These are phyloP conservation scores for Populus tremula DNA, from an alignment of 345 rosid genomes.

Conservation along the genomic window DNA sequence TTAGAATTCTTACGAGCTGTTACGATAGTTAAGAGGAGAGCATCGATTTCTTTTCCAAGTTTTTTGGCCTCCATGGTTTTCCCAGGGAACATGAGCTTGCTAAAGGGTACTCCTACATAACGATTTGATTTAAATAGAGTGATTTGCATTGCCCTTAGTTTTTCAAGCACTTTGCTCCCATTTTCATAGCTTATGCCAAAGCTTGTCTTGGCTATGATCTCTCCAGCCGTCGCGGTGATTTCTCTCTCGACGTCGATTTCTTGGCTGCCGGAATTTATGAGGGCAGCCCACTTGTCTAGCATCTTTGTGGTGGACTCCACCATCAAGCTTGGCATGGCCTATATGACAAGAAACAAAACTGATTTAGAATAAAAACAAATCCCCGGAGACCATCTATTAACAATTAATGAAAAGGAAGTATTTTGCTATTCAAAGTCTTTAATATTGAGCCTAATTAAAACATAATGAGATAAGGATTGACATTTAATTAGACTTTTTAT, in stretches of 20 bases:
- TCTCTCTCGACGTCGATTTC: constrained; percentile 74
- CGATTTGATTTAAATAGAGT: constrained; percentile 73
- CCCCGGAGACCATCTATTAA: not conserved
- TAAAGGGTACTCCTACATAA: constrained; percentile 80
- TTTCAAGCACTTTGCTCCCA: constrained; percentile 56
- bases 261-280: constrained; percentile 41
- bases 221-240: constrained; percentile 65
- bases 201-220: constrained; percentile 81
- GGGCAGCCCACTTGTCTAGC: constrained; percentile 62
- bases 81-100: constrained; percentile 47
- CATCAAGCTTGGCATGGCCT: constrained; percentile 84
- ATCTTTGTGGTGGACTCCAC: constrained; percentile 68
- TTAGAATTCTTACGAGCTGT: constrained; percentile 34
- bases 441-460: not conserved
- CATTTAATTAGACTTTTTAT: not conserved
- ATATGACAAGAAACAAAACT: not conserved
- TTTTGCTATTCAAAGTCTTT: not conserved
- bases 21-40: constrained; percentile 56
- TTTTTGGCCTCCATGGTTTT: constrained; percentile 49
- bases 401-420: not conserved
- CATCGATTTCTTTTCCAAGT: constrained; percentile 74
- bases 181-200: constrained; percentile 63
- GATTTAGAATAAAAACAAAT: not conserved
- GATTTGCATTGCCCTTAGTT: constrained; percentile 68
- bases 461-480: not conserved